Evolutionary conservation across 1,284 basidiomycete genomes (phyloP).

Genomic region (Sporisorium sorghi): DNA sequence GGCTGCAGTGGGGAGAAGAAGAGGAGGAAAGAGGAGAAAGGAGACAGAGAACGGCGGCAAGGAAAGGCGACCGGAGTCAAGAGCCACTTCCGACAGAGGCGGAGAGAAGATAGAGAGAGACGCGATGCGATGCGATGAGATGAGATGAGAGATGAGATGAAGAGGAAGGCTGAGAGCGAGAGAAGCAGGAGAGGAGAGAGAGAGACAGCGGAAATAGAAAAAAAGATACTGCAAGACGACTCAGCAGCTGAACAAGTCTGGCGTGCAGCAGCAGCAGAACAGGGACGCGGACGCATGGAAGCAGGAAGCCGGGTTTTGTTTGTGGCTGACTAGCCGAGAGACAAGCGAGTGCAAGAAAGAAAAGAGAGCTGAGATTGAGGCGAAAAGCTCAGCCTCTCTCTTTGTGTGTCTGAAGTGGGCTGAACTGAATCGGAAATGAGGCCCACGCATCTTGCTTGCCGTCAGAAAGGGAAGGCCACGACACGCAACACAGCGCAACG

Average conservation of each 20-base stretch:
- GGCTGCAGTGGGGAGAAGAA: too few species aligned
- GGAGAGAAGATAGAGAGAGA: background rate
- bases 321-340: slow-evolving; percentile 25
- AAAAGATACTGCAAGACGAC: too few species aligned
- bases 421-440: slow-evolving; percentile 2
- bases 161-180: too few species aligned
- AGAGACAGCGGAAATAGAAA: too few species aligned
- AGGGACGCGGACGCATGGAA: slow-evolving; percentile 31
- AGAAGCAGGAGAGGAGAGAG: background rate
- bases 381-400: too few species aligned
- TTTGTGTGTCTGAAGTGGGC: too few species aligned
- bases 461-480: too few species aligned
- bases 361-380: background rate
- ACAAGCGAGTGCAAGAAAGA: slow-evolving; percentile 4
- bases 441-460: too few species aligned
- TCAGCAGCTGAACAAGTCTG: too few species aligned
- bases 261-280: slow-evolving; percentile 10
- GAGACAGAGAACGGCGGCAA: background rate
- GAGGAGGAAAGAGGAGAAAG: background rate
- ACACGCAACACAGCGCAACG: too few species aligned
- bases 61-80: background rate
- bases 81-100: background rate
- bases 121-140: too few species aligned
- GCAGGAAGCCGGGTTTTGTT: slow-evolving; percentile 41
- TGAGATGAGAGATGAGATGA: too few species aligned